These are phyloP conservation scores for Trifolium subterraneum DNA, from an alignment of 306 rosid genomes.

Conservation along the genomic window DNA sequence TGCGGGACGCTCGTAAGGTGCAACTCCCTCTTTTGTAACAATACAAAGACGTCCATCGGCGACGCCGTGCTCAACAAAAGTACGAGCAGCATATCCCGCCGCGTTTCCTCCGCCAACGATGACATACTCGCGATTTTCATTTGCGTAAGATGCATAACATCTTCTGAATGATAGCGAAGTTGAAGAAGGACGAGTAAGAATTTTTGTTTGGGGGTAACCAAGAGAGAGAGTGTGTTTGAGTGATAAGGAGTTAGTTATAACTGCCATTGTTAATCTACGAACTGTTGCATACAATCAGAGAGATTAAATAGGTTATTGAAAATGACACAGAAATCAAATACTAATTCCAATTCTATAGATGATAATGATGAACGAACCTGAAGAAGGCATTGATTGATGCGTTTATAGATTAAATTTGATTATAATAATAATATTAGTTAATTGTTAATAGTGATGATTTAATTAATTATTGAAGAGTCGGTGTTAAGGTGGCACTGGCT, in stretches of 20 bases:
- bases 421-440: neutral
- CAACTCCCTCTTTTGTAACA: conserved; percentile 88
- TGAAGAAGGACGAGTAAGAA: conserved; percentile 41
- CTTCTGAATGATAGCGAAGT: conserved; percentile 55
- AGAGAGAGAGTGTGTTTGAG: conserved; percentile 60
- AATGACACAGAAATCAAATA: conserved; percentile 37
- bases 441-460: neutral
- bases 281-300: conserved; percentile 44
- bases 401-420: conserved; percentile 6
- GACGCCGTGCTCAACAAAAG: conserved; percentile 90
- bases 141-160: conserved; percentile 72
- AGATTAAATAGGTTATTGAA: conserved; percentile 43
- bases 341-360: neutral
- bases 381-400: conserved; percentile 43
- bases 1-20: conserved; percentile 99
- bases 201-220: conserved; percentile 47
- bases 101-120: conserved; percentile 98
- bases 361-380: conserved; percentile 43
- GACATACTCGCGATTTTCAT: conserved; percentile 90
- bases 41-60: conserved; percentile 97
- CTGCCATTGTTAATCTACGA: conserved; percentile 64
- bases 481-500: conserved; percentile 48
- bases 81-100: conserved; percentile 93
- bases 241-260: conserved; percentile 54
- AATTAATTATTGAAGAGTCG: conserved; percentile 3